phyloP scores from a whole-genome alignment of 495 filamentous ascomycete species.

The Xylaria grammica region DNA sequence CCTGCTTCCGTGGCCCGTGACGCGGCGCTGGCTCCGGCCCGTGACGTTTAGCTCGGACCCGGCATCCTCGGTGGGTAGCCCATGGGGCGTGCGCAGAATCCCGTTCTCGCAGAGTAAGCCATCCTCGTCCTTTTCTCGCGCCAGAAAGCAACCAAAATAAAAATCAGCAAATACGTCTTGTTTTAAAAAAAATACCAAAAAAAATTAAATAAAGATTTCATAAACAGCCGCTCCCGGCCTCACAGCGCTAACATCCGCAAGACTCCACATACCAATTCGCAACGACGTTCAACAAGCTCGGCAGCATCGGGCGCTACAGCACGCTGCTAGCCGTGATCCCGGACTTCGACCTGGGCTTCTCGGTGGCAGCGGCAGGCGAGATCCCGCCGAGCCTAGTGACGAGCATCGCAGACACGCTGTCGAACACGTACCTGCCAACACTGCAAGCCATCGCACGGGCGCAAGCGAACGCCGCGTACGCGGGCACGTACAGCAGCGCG shows the following conservation, averaged over 20 bases:
- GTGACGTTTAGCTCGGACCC: conserved; percentile 53
- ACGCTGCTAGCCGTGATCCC: conserved; percentile 56
- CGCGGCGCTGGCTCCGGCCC: conserved; percentile 64
- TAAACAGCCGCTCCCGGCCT: too few relatives aligned
- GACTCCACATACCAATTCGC: conserved; percentile 49
- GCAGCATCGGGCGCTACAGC: conserved; percentile 55
- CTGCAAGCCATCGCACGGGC: conserved; percentile 39
- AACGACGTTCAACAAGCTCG: conserved; percentile 60
- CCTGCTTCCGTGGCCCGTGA: conserved; percentile 51
- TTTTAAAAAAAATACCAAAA: too few relatives aligned
- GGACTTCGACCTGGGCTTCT: conserved; percentile 60
- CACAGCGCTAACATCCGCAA: conserved; percentile 17
- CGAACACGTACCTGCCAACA: conserved; percentile 44
- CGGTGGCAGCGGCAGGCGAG: conserved; percentile 55
- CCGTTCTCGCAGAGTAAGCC: conserved; percentile 26
- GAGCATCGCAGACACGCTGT: conserved; percentile 43
- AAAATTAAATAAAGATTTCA: too few relatives aligned
- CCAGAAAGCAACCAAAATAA: neutral
- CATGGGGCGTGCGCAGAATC: conserved; percentile 61
- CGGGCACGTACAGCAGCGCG: conserved; percentile 43
- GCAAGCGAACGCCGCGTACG: conserved; percentile 42
- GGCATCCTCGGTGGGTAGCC: conserved; percentile 52
- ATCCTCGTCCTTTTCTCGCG: neutral
- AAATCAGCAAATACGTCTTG: too few relatives aligned
- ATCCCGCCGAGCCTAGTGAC: conserved; percentile 33